Evolutionary conservation across 2,329 filamentous ascomycete genomes (phyloP).

Genomic region (Dactylella cylindrospora): DNA sequence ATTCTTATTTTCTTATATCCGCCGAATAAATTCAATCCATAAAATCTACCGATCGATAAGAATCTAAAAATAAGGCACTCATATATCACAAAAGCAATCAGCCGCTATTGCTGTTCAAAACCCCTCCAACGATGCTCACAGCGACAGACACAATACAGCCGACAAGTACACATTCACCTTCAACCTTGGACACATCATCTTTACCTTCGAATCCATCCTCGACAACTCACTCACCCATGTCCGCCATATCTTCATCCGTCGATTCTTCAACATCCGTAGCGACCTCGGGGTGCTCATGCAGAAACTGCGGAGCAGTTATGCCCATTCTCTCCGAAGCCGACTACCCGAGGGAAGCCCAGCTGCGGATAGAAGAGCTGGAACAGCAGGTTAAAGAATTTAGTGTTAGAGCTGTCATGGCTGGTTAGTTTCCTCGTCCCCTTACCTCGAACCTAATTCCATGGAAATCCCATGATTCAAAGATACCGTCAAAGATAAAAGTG

Average conservation of each 20-base stretch:
- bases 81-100: too few species aligned
- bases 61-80: too few species aligned
- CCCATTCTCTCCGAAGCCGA: conserved; percentile 41
- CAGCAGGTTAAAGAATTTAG: conserved; percentile 69
- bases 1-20: too few species aligned
- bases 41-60: too few species aligned
- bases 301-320: conserved; percentile 49
- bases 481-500: too few species aligned
- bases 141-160: background rate
- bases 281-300: conserved; percentile 35
- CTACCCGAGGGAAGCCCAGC: conserved; percentile 59
- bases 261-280: conserved; percentile 2
- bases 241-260: background rate
- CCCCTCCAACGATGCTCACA: background rate
- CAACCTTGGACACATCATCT: too few species aligned
- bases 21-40: too few species aligned
- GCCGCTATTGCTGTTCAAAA: too few species aligned
- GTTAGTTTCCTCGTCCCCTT: conserved; percentile 52
- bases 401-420: conserved; percentile 67
- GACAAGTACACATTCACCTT: background rate
- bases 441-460: background rate
- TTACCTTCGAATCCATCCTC: conserved; percentile 1
- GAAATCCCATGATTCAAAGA: conserved; percentile 1
- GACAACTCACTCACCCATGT: background rate
- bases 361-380: conserved; percentile 68